Evolutionary conservation across 2,329 filamentous ascomycete species (phyloP), one percentile per base, ranked within the genome.

Genomic region (Pseudonectria foliicola): DNA sequence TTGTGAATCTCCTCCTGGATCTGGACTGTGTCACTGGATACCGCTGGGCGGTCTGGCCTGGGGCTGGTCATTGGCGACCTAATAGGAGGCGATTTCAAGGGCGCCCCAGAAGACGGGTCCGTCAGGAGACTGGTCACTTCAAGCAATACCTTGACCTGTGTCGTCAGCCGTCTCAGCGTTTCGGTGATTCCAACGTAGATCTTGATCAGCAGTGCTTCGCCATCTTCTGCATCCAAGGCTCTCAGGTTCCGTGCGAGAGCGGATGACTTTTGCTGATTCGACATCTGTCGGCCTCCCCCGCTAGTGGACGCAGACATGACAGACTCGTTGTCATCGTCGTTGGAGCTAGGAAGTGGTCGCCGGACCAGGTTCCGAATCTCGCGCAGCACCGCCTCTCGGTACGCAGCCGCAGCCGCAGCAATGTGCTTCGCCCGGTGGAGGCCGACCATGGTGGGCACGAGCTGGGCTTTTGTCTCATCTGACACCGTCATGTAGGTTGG

Each of bases 111-210:
- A 38, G 52, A 52, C 27, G 53, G 52, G 14, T 70, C 64, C 11
- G 73, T 69, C 33, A 85, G 71, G 10, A 77, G 81, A 56, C 88
- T 95, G 1, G 89, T 92, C 13, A 95, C 85, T 59, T 98, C 92
- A 8, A 98, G 70, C n/a, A 98, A 64, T 8, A 96, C 80, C 59
- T 98, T 98, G 36, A 92, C 84, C 56, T 96, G 90, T 1, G 87
- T 89, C 13, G 86, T 87, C 7, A 95, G 66, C 51, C 92, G 75
- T 37, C 92, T 74, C 31, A 98, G 59, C 4, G 85, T 85, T 63
- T 98, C 92, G 4, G 90, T 83, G 7, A 95, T 82, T 24, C 84
- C 80, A 13, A 88, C 82, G 53, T 96, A 98, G 12, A 94, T 83
- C 38, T 78, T 85, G 21, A 79, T 69, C 11, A 96, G 73, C 49